Conservation (phyloP, 2,329 filamentous ascomycete genomes). For the Trichoderma semiorbis region DNA sequence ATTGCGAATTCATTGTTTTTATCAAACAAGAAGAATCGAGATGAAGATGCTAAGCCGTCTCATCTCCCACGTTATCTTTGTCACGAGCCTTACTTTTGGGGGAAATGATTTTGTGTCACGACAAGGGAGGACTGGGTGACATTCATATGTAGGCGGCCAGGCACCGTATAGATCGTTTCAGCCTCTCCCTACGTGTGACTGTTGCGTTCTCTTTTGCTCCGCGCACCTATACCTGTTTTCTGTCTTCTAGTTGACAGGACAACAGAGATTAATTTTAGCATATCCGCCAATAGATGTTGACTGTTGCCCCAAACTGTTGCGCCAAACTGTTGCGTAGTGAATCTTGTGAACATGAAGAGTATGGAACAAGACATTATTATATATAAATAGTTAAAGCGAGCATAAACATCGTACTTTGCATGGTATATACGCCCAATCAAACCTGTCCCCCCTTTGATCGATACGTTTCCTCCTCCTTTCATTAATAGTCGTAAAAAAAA, state of each 20-base stretch:
- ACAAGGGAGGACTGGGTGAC: not conserved
- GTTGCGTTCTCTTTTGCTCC: not conserved
- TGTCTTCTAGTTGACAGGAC: not conserved
- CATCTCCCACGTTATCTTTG: not conserved
- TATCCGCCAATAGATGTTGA: not conserved
- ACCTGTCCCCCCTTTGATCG: not conserved
- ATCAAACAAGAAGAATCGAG: not conserved
- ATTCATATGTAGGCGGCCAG: not conserved
- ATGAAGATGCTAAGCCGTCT: constrained; percentile 3
- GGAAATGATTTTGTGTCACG: not conserved
- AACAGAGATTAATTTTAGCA: not conserved
- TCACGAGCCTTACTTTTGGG: not conserved
- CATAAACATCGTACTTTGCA: not conserved
- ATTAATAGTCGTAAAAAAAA: not conserved
- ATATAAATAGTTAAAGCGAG: not conserved
- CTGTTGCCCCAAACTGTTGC: not conserved
- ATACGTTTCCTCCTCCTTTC: not conserved
- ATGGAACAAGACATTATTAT: not conserved
- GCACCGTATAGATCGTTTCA: not conserved
- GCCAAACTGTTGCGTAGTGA: not conserved
- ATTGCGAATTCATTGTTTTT: constrained; percentile 17
- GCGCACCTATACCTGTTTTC: not conserved
- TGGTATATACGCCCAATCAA: constrained; percentile 4
- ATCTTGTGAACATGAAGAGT: not conserved
- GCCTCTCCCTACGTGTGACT: not conserved